Evolutionary conservation across 2,329 filamentous ascomycete species (phyloP).

Genomic region (Fusarium sp.): DNA sequence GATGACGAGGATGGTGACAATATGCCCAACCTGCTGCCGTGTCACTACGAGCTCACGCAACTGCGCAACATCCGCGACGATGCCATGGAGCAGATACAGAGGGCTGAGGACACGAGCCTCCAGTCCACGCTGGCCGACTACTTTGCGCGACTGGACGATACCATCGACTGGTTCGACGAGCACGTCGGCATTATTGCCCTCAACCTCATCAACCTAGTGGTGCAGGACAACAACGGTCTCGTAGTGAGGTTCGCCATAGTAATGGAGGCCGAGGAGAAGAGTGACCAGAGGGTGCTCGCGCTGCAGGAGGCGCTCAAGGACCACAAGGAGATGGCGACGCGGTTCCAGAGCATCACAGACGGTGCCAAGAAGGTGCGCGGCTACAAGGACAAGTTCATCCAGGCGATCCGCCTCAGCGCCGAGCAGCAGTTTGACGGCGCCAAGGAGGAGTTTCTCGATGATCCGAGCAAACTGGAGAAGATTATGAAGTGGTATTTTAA

Average conservation of each 20-base stretch:
- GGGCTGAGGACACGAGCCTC: slow-evolving; percentile 74
- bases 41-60: slow-evolving; percentile 91
- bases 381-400: slow-evolving; percentile 95
- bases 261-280: slow-evolving; percentile 95
- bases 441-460: slow-evolving; percentile 78
- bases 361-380: slow-evolving; percentile 90
- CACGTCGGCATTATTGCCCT: slow-evolving; percentile 88
- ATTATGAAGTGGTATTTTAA: slow-evolving; percentile 97
- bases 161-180: slow-evolving; percentile 94
- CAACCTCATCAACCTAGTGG: slow-evolving; percentile 86
- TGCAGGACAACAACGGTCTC: slow-evolving; percentile 84
- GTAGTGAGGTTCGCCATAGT: slow-evolving; percentile 91
- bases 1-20: slow-evolving; percentile 87
- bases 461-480: slow-evolving; percentile 85
- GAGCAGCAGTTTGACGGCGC: slow-evolving; percentile 76
- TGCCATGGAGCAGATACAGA: slow-evolving; percentile 93
- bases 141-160: slow-evolving; percentile 84
- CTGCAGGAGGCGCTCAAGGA: slow-evolving; percentile 94
- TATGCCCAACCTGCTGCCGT: slow-evolving; percentile 87
- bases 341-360: slow-evolving; percentile 94
- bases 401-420: slow-evolving; percentile 76
- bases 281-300: slow-evolving; percentile 88
- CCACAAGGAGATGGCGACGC: slow-evolving; percentile 89
- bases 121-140: slow-evolving; percentile 88
- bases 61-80: slow-evolving; percentile 94